Conservation (phyloP, 257 asterid species). For the Lantana camara region DNA sequence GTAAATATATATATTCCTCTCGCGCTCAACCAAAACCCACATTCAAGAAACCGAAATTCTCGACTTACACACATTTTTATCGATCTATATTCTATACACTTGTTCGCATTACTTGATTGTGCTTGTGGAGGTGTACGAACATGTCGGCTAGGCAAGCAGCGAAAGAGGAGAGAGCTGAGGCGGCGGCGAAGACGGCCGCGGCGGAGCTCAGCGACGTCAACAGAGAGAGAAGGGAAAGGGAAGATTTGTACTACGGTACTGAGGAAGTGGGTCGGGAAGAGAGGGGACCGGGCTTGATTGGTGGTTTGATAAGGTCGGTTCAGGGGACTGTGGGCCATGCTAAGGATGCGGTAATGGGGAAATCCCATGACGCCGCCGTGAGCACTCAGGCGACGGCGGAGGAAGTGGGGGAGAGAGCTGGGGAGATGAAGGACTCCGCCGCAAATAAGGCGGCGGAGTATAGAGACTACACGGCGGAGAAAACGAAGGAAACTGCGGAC, state of each 20-base stretch:
- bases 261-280: constrained; percentile 27
- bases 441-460: constrained; percentile 16
- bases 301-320: constrained; percentile 38
- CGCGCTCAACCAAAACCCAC: background rate
- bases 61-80: background rate
- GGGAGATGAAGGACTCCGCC: constrained; percentile 20
- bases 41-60: background rate
- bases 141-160: constrained; percentile 55
- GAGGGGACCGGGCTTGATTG: constrained; percentile 44
- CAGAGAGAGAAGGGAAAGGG: constrained; percentile 43
- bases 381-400: constrained; percentile 26
- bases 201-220: constrained; percentile 56
- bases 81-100: background rate
- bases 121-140: background rate
- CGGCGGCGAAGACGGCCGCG: constrained; percentile 55
- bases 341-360: constrained; percentile 55
- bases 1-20: background rate
- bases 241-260: background rate
- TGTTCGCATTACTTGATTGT: background rate
- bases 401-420: constrained; percentile 14
- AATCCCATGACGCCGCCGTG: constrained; percentile 46
- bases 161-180: constrained; percentile 58
- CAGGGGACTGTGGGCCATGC: constrained; percentile 47
- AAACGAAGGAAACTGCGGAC: constrained; percentile 1
- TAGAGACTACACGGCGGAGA: constrained; percentile 5